A percentile compares a stretch with the other conserved stretches of the same genome.
Evolutionary conservation across 2,329 filamentous ascomycete genomes (phyloP).

Genomic region (Xylariaceae sp.): DNA sequence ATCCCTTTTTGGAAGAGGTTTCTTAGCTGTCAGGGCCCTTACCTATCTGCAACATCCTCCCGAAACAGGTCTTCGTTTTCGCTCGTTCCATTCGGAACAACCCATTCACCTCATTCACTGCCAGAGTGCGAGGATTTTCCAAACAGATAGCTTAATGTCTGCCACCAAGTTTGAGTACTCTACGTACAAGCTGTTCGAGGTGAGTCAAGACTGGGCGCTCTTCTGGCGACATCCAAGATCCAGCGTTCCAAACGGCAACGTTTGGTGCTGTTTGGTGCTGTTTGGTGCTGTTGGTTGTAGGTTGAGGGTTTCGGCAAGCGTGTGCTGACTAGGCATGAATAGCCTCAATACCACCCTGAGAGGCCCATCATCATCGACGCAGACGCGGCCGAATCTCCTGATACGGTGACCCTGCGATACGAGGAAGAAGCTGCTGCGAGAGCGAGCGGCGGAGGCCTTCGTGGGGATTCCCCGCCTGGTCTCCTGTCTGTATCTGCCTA

Average conservation of each 20-base stretch:
- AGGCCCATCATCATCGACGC: constrained; percentile 53
- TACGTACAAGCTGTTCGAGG: constrained; percentile 56
- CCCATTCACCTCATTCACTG: constrained; percentile 25
- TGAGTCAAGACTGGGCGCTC: constrained; percentile 36
- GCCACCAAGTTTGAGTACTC: constrained; percentile 51
- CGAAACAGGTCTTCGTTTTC: constrained; percentile 32
- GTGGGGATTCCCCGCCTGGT: constrained; percentile 53
- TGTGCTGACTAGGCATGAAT: background rate
- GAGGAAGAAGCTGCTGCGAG: constrained; percentile 48
- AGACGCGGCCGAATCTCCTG: constrained; percentile 52
- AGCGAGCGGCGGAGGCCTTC: constrained; percentile 49
- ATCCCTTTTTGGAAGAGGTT: constrained; percentile 1
- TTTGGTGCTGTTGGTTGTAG: no score
- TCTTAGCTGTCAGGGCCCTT: constrained; percentile 1
- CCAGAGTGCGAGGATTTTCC: background rate
- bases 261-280: no score
- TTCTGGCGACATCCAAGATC: background rate
- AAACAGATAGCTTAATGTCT: constrained; percentile 51
- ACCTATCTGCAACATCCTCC: constrained; percentile 15
- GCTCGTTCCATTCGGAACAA: constrained; percentile 26
- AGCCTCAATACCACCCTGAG: constrained; percentile 49
- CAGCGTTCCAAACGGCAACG: no score
- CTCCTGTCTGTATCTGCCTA: constrained; percentile 78
- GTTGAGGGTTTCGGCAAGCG: no score
- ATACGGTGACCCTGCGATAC: constrained; percentile 52